These are phyloP conservation scores for Phoenix roebelenii DNA, from an alignment of 176 grass and related monocot species.

Conservation along the genomic window DNA sequence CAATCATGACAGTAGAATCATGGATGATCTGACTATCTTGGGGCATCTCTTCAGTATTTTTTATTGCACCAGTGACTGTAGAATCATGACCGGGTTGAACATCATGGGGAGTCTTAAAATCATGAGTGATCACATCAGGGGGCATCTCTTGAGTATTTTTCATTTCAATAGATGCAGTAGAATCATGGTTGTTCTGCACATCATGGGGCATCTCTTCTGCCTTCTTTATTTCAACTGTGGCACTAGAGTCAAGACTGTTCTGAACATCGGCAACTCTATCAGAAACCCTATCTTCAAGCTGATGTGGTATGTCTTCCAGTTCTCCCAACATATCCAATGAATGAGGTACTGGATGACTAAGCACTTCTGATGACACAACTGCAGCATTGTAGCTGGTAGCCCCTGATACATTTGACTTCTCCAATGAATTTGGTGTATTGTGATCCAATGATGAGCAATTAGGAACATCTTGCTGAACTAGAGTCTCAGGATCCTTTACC, in stretches of 20 bases:
- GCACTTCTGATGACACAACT: constrained; percentile 21
- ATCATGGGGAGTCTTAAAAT: too few relatives aligned
- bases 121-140: too few relatives aligned
- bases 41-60: too few relatives aligned
- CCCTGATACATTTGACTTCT: constrained; percentile 27
- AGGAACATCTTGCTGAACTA: constrained; percentile 18
- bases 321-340: constrained; percentile 19
- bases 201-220: constrained; percentile 15
- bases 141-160: too few relatives aligned
- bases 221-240: not conserved
- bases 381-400: constrained; percentile 9
- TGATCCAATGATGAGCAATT: constrained; percentile 3
- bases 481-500: constrained; percentile 19
- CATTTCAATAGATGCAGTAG: too few relatives aligned
- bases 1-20: too few relatives aligned
- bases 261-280: constrained; percentile 10
- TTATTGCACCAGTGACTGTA: too few relatives aligned
- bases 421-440: constrained; percentile 18
- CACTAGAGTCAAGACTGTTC: constrained; percentile 23
- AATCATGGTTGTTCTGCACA: constrained; percentile 1
- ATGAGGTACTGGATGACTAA: constrained; percentile 5
- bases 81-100: too few relatives aligned
- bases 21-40: too few relatives aligned
- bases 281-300: constrained; percentile 14
- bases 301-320: constrained; percentile 2